Percentiles rank a stretch among this genome's conserved stretches.
phyloP scores from a whole-genome alignment of 768 basidiomycete species.

The Phaffia tasmanica region DNA sequence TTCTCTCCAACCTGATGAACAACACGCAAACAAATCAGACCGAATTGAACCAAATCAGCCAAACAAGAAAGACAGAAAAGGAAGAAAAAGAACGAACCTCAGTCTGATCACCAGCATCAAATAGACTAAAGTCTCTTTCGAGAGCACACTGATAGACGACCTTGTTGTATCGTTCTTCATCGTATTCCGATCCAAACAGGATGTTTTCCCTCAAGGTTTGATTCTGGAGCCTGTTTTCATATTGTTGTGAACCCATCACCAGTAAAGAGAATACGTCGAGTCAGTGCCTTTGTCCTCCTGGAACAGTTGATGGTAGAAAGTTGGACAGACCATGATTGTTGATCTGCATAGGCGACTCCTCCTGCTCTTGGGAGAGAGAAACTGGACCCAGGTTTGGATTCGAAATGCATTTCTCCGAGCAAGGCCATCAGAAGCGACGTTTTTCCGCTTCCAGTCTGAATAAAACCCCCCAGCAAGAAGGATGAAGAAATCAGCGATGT shows the following conservation, averaged over 20 bases:
- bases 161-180: constrained; percentile 23
- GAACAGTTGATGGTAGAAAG: too few relatives aligned
- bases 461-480: background rate
- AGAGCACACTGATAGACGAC: constrained; percentile 21
- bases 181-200: constrained; percentile 19
- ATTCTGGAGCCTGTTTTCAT: constrained; percentile 39
- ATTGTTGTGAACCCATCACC: too few relatives aligned
- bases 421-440: constrained; percentile 36
- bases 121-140: constrained; percentile 21
- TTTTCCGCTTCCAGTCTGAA: constrained; percentile 39
- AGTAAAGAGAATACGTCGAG: too few relatives aligned
- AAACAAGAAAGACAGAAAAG: constrained; percentile 5
- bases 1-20: background rate
- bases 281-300: too few relatives aligned
- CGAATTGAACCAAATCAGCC: background rate
- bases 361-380: constrained; percentile 56
- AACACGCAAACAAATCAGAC: background rate
- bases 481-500: background rate
- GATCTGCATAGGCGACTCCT: constrained; percentile 68
- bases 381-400: constrained; percentile 45
- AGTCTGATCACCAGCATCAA: constrained; percentile 24
- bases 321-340: constrained; percentile 76
- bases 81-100: constrained; percentile 15
- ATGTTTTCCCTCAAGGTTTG: constrained; percentile 43
- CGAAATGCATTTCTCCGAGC: constrained; percentile 41